These are phyloP conservation scores for Eimeria zaria DNA, from an alignment of 169 alveolate genomes.

Conservation along the genomic window DNA sequence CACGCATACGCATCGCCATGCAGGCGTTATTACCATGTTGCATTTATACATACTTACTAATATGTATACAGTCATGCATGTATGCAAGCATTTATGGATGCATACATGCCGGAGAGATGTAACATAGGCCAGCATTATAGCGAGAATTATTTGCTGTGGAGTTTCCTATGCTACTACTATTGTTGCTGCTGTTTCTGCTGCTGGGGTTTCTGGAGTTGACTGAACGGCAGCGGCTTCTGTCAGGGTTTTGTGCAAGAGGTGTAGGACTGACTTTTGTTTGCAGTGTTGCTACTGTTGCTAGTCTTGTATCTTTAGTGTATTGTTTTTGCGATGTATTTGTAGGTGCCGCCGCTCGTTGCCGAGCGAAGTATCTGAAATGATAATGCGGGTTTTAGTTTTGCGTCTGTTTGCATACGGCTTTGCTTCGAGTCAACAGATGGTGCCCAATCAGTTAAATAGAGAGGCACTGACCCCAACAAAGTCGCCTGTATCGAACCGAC, in stretches of 20 bases:
- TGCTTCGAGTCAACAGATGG: constrained; percentile 54
- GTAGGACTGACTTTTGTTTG: neutral
- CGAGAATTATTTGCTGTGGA: too few species aligned
- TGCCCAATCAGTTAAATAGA: neutral
- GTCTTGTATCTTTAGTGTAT: neutral
- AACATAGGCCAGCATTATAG: too few species aligned
- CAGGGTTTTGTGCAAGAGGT: neutral
- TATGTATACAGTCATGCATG: too few species aligned
- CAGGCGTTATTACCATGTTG: neutral
- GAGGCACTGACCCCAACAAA: constrained; percentile 22
- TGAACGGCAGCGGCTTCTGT: neutral
- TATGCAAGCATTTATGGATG: too few species aligned
- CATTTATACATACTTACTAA: too few species aligned
- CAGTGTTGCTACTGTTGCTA: neutral
- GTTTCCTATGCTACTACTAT: neutral
- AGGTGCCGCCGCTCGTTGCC: constrained; percentile 84
- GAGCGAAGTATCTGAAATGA: constrained; percentile 38
- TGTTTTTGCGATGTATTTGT: neutral
- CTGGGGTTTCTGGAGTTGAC: neutral
- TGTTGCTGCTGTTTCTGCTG: neutral
- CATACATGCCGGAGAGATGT: too few species aligned
- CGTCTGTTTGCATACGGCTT: constrained; percentile 80
- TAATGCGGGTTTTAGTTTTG: constrained; percentile 62
- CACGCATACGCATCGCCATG: neutral
- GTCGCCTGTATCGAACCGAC: constrained; percentile 43